These are phyloP conservation scores for Dothidotthia symphoricarpi DNA, from an alignment of 2,329 filamentous ascomycete genomes.

Conservation along the genomic window DNA sequence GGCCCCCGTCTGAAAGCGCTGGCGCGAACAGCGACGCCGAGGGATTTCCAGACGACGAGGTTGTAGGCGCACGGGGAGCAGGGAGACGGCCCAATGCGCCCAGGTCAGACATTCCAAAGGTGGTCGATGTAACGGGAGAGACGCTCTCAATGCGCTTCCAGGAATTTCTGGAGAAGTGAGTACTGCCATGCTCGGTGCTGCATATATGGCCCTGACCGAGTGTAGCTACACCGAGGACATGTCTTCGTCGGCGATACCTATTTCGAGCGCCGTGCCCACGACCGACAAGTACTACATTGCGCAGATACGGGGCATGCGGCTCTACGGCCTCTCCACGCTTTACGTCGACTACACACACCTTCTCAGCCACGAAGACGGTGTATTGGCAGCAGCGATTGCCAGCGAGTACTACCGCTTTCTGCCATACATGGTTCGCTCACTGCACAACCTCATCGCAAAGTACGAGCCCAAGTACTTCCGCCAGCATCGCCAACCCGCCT, in stretches of 20 bases:
- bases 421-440: conserved; percentile 81
- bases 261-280: conserved; percentile 64
- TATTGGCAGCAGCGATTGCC: conserved; percentile 80
- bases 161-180: conserved; percentile 73
- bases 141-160: conserved; percentile 75
- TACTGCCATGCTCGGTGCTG: background rate
- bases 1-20: conserved; percentile 53
- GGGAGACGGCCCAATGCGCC: conserved; percentile 43
- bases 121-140: conserved; percentile 74
- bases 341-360: conserved; percentile 89
- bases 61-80: conserved; percentile 53
- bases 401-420: conserved; percentile 93
- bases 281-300: conserved; percentile 83
- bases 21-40: conserved; percentile 57
- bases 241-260: conserved; percentile 60
- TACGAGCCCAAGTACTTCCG: conserved; percentile 93
- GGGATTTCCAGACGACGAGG: conserved; percentile 61
- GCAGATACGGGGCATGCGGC: conserved; percentile 74
- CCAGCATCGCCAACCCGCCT: conserved; percentile 81
- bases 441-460: conserved; percentile 92
- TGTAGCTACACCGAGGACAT: conserved; percentile 66
- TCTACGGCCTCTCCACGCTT: conserved; percentile 75
- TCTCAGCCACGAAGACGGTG: conserved; percentile 70
- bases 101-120: conserved; percentile 62
- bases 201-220: conserved; percentile 8